phyloP scores from a whole-genome alignment of 2,329 filamentous ascomycete genomes.

The Aspergillus melleus region DNA sequence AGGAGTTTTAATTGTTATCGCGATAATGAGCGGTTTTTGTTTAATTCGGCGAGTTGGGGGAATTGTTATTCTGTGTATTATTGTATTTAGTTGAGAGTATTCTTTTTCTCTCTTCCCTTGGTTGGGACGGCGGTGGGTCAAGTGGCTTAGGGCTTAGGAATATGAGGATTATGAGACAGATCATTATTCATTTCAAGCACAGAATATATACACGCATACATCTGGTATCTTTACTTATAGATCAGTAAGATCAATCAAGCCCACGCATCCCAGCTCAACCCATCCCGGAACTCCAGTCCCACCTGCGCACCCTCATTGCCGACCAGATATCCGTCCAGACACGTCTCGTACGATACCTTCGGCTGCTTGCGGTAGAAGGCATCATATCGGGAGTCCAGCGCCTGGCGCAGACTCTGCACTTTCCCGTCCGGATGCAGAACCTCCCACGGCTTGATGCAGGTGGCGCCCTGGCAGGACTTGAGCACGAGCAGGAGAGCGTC shows the following conservation, averaged over 20 bases:
- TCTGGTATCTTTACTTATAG: too few relatives aligned
- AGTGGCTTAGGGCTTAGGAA: too few relatives aligned
- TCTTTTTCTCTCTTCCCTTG: too few relatives aligned
- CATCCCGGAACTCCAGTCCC: conserved; percentile 11
- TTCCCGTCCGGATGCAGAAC: conserved; percentile 33
- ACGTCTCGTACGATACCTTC: conserved; percentile 35
- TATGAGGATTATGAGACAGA: neutral
- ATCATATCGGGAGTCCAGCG: conserved; percentile 32
- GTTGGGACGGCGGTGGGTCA: too few relatives aligned
- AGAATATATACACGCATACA: neutral
- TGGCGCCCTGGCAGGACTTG: conserved; percentile 39
- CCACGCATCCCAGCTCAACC: conserved; percentile 21
- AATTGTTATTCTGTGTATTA: too few relatives aligned
- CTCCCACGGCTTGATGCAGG: conserved; percentile 40
- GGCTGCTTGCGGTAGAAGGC: conserved; percentile 34
- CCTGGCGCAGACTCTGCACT: conserved; percentile 33
- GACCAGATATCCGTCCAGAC: conserved; percentile 37
- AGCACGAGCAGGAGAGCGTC: conserved; percentile 41
- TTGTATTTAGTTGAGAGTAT: too few relatives aligned
- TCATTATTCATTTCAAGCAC: neutral
- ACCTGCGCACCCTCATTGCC: conserved; percentile 37
- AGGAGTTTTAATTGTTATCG: too few relatives aligned
- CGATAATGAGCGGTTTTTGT: too few relatives aligned
- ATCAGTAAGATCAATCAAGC: neutral
- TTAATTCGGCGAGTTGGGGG: too few relatives aligned